These are phyloP conservation scores for Trichophyton rubrum DNA, from an alignment of 2,329 filamentous ascomycete species.

Conservation along the genomic window DNA sequence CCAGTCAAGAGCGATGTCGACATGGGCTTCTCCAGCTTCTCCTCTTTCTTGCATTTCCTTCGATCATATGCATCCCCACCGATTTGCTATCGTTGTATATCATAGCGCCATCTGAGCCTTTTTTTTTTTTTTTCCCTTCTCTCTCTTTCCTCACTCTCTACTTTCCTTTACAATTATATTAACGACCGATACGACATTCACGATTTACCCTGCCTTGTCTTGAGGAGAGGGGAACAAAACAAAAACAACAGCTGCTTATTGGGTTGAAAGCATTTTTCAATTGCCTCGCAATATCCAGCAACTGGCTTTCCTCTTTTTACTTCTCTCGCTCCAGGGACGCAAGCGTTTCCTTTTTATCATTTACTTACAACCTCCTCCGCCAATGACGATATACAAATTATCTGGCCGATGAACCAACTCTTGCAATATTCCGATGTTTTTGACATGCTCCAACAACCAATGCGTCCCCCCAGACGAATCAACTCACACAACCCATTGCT, in stretches of 20 bases:
- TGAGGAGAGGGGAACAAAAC: not conserved
- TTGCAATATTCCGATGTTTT: not conserved
- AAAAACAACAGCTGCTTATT: not conserved
- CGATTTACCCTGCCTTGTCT: not conserved
- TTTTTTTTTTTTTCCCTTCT: not conserved
- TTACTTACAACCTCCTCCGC: not conserved
- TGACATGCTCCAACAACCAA: not conserved
- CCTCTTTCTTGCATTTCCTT: not conserved
- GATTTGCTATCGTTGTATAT: not conserved
- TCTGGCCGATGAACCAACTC: not conserved
- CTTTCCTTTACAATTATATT: slow-evolving; percentile 1
- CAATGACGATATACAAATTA: not conserved
- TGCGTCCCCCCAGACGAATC: not conserved
- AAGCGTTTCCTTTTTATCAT: not conserved
- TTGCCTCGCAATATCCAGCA: not conserved
- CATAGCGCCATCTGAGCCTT: not conserved
- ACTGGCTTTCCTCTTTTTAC: not conserved
- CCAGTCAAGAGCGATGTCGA: not conserved
- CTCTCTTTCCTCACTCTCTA: not conserved
- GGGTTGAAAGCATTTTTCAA: not conserved
- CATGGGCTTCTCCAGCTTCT: not conserved
- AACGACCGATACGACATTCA: slow-evolving; percentile 11
- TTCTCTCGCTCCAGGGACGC: not conserved
- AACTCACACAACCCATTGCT: not conserved
- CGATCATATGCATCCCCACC: not conserved